Conservation (phyloP, 2,329 filamentous ascomycete species). For the Diaporthe ilicicola region DNA sequence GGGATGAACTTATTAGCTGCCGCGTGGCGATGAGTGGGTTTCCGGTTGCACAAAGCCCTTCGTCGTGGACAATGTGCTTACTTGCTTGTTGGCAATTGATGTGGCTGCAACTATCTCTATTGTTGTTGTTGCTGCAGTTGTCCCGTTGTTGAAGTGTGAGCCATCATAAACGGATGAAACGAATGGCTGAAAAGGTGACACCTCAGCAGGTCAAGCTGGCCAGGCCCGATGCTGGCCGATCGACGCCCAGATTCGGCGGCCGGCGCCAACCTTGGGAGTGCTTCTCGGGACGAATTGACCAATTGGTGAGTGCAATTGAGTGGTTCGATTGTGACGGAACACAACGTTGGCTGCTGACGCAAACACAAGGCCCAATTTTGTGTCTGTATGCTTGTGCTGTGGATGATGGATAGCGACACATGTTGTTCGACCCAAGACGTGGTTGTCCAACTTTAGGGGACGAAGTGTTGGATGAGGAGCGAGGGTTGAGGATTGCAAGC, state of each 20-base stretch:
- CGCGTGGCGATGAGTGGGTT: constrained; percentile 2
- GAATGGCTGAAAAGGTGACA: neutral
- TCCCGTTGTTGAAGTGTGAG: neutral
- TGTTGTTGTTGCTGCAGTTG: neutral
- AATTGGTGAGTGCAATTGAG: constrained; percentile 22
- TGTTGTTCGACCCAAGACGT: constrained; percentile 17
- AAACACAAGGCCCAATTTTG: neutral
- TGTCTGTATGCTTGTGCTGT: neutral
- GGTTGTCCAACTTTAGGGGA: neutral
- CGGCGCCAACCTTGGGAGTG: neutral
- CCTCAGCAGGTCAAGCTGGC: neutral
- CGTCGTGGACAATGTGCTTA: neutral
- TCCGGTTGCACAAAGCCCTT: neutral
- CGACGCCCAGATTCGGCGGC: constrained; percentile 14
- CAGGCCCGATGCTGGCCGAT: neutral
- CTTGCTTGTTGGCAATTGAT: neutral
- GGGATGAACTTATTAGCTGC: constrained; percentile 11
- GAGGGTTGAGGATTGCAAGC: neutral
- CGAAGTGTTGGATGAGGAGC: neutral
- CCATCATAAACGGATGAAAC: neutral
- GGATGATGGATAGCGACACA: neutral
- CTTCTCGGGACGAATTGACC: constrained; percentile 21
- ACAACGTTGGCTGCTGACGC: neutral
- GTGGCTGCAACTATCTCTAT: neutral
- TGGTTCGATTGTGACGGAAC: neutral